A percentile compares a stretch with the other conserved stretches of the same genome.
Evolutionary conservation across 2,329 filamentous ascomycete species (phyloP).

Genomic region (Pseudogymnoascus sp.): DNA sequence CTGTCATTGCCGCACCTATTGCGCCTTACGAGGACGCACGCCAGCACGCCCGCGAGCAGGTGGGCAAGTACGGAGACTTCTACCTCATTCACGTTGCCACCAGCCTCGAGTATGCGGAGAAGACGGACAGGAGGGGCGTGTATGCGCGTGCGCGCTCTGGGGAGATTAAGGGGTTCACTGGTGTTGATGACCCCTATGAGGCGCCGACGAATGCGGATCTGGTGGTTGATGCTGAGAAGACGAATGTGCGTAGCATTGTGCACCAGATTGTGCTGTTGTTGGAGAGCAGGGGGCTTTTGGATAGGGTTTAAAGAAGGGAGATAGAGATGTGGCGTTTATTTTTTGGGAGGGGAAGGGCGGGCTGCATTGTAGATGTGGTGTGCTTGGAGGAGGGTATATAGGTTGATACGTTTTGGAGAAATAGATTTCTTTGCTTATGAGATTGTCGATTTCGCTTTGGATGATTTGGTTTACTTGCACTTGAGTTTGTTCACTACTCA

Average conservation of each 20-base stretch:
- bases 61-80: conserved; percentile 85
- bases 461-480: not conserved
- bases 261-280: conserved; percentile 94
- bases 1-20: conserved; percentile 93
- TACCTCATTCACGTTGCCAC: conserved; percentile 95
- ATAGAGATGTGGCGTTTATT: not conserved
- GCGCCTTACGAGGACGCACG: conserved; percentile 81
- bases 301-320: conserved; percentile 38
- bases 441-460: not conserved
- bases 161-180: conserved; percentile 96
- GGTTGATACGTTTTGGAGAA: not conserved
- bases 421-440: conserved; percentile 4
- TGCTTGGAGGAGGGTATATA: not conserved
- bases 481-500: too few relatives aligned
- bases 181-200: conserved; percentile 97
- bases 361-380: not conserved
- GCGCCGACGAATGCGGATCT: conserved; percentile 71
- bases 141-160: conserved; percentile 77
- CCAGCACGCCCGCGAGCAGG: conserved; percentile 68
- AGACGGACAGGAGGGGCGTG: conserved; percentile 87
- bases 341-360: not conserved
- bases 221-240: conserved; percentile 76
- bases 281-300: conserved; percentile 81
- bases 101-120: conserved; percentile 84
- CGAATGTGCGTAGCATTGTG: conserved; percentile 82